phyloP scores from a whole-genome alignment of 164 flowering plant genomes.

The Annona cherimola region DNA sequence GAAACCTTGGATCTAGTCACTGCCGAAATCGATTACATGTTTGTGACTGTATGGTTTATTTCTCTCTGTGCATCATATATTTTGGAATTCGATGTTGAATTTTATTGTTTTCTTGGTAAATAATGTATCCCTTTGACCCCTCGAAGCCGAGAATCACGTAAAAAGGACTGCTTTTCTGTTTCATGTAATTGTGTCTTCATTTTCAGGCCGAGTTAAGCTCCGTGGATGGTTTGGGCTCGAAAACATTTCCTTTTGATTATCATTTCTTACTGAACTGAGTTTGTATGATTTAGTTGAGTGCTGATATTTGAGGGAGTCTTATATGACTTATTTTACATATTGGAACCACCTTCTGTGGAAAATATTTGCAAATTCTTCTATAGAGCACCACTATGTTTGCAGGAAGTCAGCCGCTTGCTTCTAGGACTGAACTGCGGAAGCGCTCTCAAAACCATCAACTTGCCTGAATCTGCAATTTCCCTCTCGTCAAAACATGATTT shows the following conservation, averaged over 20 bases:
- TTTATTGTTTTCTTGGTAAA: no score
- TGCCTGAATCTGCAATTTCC: slow-evolving; percentile 45
- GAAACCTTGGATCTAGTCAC: no score
- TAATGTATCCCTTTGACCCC: no score
- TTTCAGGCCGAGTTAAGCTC: background rate
- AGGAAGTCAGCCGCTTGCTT: slow-evolving; percentile 88
- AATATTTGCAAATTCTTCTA: background rate
- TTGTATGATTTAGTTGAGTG: background rate
- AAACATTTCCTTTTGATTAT: background rate
- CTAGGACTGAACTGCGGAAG: slow-evolving; percentile 77
- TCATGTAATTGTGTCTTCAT: background rate
- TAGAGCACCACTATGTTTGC: slow-evolving; percentile 14
- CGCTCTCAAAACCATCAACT: slow-evolving; percentile 37
- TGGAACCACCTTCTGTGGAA: background rate
- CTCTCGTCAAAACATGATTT: slow-evolving; percentile 56
- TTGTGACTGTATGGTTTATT: no score
- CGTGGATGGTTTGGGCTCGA: background rate
- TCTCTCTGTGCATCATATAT: no score
- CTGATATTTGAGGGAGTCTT: background rate
- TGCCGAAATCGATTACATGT: no score
- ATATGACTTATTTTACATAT: no score
- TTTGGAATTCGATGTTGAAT: no score
- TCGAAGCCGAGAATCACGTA: no score
- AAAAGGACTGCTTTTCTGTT: background rate
- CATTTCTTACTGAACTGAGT: background rate